A percentile compares a stretch with the other conserved stretches of the same genome.
These are phyloP conservation scores for Euphorbia neoarborescens DNA, from an alignment of 441 rosid genomes.

Conservation along the genomic window DNA sequence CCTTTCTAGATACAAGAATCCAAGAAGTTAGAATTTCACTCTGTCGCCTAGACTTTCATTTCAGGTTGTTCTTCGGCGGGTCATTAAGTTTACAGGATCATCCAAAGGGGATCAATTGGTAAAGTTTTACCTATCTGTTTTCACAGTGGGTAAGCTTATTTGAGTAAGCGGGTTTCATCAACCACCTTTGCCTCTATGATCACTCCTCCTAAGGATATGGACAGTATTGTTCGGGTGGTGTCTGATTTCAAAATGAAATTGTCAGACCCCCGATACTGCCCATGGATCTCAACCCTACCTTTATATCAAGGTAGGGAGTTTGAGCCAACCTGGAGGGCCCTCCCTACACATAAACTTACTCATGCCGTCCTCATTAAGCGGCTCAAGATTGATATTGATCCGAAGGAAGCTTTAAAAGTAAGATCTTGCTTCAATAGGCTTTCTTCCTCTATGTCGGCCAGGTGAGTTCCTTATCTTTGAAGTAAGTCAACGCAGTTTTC, in stretches of 20 bases:
- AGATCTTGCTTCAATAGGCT: not conserved
- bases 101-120: not conserved
- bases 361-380: not conserved
- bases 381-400: not conserved
- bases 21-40: not conserved
- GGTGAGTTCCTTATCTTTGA: not conserved
- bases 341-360: not conserved
- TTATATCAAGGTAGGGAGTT: not conserved
- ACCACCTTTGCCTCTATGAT: conserved; percentile 1
- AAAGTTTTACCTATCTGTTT: not conserved
- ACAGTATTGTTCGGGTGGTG: conserved; percentile 4
- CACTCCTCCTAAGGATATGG: conserved; percentile 1
- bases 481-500: conserved; percentile 1
- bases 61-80: not conserved
- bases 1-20: conserved; percentile 1
- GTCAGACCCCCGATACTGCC: conserved; percentile 4
- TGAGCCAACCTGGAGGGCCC: not conserved
- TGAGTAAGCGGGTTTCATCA: not conserved
- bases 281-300: conserved; percentile 2
- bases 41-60: not conserved
- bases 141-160: not conserved
- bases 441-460: not conserved
- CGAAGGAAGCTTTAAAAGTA: not conserved
- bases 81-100: not conserved
- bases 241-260: not conserved